These are phyloP conservation scores for Penicillium sp. DNA, from an alignment of 2,329 filamentous ascomycete species.

Conservation along the genomic window DNA sequence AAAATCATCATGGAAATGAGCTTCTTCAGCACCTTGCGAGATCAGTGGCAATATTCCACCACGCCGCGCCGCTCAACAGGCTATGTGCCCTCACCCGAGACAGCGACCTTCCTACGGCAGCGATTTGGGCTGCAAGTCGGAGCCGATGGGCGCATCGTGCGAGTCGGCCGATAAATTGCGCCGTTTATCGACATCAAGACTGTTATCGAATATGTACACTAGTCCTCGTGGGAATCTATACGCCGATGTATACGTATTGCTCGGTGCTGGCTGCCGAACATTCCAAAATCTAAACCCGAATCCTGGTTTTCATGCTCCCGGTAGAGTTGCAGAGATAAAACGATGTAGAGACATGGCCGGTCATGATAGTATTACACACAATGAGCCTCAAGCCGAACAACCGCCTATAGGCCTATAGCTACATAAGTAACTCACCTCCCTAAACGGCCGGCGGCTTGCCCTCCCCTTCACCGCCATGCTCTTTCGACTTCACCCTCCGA, in stretches of 20 bases:
- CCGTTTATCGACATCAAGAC: too few relatives aligned
- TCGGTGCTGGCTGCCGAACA: conserved; percentile 11
- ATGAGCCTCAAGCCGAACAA: neutral
- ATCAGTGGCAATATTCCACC: conserved; percentile 39
- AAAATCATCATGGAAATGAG: conserved; percentile 39
- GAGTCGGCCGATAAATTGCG: conserved; percentile 25
- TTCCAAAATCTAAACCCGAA: too few relatives aligned
- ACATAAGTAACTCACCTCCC: too few relatives aligned
- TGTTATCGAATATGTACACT: neutral
- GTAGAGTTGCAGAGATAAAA: neutral
- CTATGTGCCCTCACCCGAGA: conserved; percentile 34
- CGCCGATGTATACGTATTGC: neutral
- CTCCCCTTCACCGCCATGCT: conserved; percentile 23
- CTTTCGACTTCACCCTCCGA: conserved; percentile 34
- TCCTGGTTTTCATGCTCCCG: neutral
- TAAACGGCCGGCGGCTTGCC: neutral
- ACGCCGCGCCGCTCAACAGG: conserved; percentile 21
- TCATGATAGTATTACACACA: conserved; percentile 12
- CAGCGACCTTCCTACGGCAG: conserved; percentile 37
- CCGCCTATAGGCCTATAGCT: too few relatives aligned
- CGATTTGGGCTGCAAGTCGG: conserved; percentile 41
- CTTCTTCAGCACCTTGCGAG: conserved; percentile 34
- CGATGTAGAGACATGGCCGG: neutral
- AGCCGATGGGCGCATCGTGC: conserved; percentile 34
- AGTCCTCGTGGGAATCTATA: neutral